A percentile compares a stretch with the other conserved stretches of the same genome.
phyloP scores from a whole-genome alignment of 257 asterid genomes.

The Capsicum chinense region DNA sequence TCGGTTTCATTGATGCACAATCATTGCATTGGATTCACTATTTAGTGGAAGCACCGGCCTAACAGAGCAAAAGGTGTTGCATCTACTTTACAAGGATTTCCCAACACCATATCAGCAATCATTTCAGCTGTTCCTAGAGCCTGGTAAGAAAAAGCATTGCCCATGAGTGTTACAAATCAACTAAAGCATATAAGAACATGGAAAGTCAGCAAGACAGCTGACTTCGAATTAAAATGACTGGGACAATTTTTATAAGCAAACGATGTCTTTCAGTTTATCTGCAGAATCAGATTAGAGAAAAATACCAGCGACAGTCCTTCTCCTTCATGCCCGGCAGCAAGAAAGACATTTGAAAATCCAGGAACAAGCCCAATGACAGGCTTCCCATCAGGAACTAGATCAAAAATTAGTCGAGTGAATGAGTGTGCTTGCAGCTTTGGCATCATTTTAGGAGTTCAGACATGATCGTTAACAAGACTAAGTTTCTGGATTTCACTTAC shows the following conservation, averaged over 20 bases:
- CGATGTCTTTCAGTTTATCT: neutral
- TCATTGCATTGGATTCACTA: slow-evolving; percentile 12
- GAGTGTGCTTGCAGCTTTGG: neutral
- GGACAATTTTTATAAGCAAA: neutral
- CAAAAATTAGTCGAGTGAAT: slow-evolving; percentile 25
- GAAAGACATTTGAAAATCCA: slow-evolving; percentile 61
- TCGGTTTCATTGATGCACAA: neutral
- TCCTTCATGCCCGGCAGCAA: slow-evolving; percentile 99
- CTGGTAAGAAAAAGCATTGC: slow-evolving; percentile 41
- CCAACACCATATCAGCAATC: slow-evolving; percentile 81
- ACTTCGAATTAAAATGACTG: neutral
- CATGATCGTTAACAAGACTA: slow-evolving; percentile 2
- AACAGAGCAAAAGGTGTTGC: slow-evolving; percentile 66
- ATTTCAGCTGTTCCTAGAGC: slow-evolving; percentile 96
- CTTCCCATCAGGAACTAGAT: slow-evolving; percentile 81
- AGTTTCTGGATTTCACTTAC: slow-evolving; percentile 57
- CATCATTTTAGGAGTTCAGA: slow-evolving; percentile 3
- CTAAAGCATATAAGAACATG: slow-evolving; percentile 6
- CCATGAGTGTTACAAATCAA: slow-evolving; percentile 8
- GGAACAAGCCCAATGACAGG: slow-evolving; percentile 87
- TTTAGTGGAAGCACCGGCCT: slow-evolving; percentile 31
- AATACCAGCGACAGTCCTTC: slow-evolving; percentile 90
- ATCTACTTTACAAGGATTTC: slow-evolving; percentile 64
- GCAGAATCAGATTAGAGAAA: slow-evolving; percentile 20
- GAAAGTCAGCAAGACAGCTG: slow-evolving; percentile 10